Conservation (phyloP, 2,329 filamentous ascomycete genomes). For the Calycina marina region DNA sequence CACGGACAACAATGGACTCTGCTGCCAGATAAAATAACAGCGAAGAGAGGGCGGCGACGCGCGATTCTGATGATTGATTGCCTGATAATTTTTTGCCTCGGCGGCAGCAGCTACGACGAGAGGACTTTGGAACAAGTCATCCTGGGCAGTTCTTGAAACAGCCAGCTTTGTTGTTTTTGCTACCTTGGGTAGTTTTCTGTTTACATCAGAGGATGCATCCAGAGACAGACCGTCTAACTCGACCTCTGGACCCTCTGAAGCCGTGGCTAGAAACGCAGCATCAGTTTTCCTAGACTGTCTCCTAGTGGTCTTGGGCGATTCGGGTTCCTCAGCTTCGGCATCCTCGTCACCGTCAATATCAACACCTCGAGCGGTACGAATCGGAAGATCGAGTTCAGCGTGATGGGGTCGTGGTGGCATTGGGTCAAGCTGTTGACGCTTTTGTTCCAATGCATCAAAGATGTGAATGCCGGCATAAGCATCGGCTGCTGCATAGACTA, state of each 20-base stretch:
- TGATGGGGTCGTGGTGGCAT: constrained; percentile 55
- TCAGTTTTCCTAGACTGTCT: constrained; percentile 1
- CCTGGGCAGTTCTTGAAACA: no score
- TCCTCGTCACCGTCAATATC: constrained; percentile 18
- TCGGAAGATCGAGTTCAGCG: constrained; percentile 51
- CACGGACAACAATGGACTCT: constrained; percentile 33
- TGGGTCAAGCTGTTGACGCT: constrained; percentile 51
- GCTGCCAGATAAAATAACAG: constrained; percentile 51
- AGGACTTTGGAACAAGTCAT: no score
- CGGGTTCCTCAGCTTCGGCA: constrained; percentile 17
- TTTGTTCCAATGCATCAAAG: constrained; percentile 55
- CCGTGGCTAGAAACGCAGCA: constrained; percentile 3
- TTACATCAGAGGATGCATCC: not conserved
- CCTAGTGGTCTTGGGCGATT: constrained; percentile 3
- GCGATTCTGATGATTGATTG: constrained; percentile 6
- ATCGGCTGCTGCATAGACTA: constrained; percentile 65
- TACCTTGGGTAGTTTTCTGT: not conserved
- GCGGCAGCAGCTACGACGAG: constrained; percentile 15
- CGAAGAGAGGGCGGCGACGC: constrained; percentile 27
- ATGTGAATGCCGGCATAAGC: constrained; percentile 68
- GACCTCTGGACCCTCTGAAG: constrained; percentile 15
- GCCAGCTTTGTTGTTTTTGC: not conserved
- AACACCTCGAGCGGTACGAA: constrained; percentile 36
- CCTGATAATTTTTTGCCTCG: constrained; percentile 8
- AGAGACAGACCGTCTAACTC: constrained; percentile 14